phyloP scores from a whole-genome alignment of 768 basidiomycete species.

The Paxillus involutus region DNA sequence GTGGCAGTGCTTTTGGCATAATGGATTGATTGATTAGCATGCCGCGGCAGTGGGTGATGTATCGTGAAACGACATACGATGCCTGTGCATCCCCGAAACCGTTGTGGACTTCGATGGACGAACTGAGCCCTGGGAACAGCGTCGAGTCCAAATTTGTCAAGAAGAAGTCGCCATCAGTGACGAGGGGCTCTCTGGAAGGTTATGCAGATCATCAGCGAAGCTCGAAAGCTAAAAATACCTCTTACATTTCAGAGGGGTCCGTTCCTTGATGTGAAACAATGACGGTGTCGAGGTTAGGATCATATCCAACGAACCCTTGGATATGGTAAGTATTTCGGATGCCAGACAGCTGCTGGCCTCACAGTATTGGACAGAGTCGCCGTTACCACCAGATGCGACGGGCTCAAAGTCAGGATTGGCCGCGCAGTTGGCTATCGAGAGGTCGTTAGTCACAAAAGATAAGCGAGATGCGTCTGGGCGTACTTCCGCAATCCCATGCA shows the following conservation, averaged over 20 bases:
- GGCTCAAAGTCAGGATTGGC: slow-evolving; percentile 50
- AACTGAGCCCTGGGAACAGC: slow-evolving; percentile 47
- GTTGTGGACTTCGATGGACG: slow-evolving; percentile 39
- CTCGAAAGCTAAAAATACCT: slow-evolving; percentile 31
- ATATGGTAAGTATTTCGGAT: background rate
- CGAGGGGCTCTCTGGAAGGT: slow-evolving; percentile 29
- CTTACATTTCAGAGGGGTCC: slow-evolving; percentile 22
- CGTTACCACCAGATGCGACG: slow-evolving; percentile 49
- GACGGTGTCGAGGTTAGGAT: slow-evolving; percentile 32
- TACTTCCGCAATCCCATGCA: slow-evolving; percentile 57
- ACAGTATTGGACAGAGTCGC: slow-evolving; percentile 43
- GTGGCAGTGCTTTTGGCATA: slow-evolving; percentile 29
- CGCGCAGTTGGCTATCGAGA: slow-evolving; percentile 41
- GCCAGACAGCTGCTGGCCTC: slow-evolving; percentile 6
- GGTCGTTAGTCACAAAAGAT: background rate
- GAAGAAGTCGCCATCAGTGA: slow-evolving; percentile 41
- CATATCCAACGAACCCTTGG: slow-evolving; percentile 53
- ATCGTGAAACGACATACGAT: slow-evolving; percentile 27
- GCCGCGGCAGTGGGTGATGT: background rate
- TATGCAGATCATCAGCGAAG: slow-evolving; percentile 13
- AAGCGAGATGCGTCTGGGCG: slow-evolving; percentile 11
- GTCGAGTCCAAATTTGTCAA: slow-evolving; percentile 32
- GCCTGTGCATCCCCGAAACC: slow-evolving; percentile 49
- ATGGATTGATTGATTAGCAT: background rate
- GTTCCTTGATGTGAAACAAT: slow-evolving; percentile 38